phyloP scores from a whole-genome alignment of 1,284 basidiomycete genomes.

The Stygiomarasmius scandens region DNA sequence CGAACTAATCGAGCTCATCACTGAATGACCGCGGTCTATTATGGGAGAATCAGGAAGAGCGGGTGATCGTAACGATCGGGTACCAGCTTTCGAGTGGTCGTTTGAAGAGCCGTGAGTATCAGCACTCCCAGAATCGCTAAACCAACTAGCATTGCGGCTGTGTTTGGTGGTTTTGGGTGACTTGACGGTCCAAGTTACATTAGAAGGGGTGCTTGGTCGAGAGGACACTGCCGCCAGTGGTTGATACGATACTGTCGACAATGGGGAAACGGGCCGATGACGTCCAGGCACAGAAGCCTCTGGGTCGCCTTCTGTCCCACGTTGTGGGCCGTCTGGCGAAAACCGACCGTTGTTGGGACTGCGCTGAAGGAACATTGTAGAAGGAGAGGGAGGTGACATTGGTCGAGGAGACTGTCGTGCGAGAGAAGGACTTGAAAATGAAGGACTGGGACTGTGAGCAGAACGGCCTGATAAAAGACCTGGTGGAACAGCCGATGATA shows the following conservation, averaged over 20 bases:
- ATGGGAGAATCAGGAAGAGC: constrained; percentile 61
- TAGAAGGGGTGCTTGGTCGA: constrained; percentile 73
- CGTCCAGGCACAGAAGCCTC: constrained; percentile 46
- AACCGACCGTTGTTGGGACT: constrained; percentile 58
- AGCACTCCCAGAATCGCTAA: constrained; percentile 42
- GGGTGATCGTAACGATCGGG: constrained; percentile 56
- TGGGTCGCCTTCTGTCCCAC: constrained; percentile 33
- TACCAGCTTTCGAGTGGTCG: constrained; percentile 44
- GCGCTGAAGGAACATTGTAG: constrained; percentile 57
- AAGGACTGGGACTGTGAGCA: background rate
- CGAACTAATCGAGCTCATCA: constrained; percentile 21
- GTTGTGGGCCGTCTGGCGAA: constrained; percentile 53
- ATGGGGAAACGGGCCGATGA: constrained; percentile 65
- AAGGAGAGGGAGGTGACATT: constrained; percentile 50
- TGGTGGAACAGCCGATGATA: constrained; percentile 34
- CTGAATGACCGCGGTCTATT: constrained; percentile 37
- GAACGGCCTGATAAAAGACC: constrained; percentile 31
- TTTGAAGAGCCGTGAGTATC: constrained; percentile 36
- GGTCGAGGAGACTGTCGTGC: constrained; percentile 23
- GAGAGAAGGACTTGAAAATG: constrained; percentile 3
- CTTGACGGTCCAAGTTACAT: constrained; percentile 61
- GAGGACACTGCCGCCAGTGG: constrained; percentile 42
- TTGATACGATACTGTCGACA: constrained; percentile 62
- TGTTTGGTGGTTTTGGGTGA: constrained; percentile 41
- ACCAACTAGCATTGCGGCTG: constrained; percentile 62